These are phyloP conservation scores for Umbelopsis isabellina DNA, from an alignment of 192 early-diverging fungal genomes.

Conservation along the genomic window DNA sequence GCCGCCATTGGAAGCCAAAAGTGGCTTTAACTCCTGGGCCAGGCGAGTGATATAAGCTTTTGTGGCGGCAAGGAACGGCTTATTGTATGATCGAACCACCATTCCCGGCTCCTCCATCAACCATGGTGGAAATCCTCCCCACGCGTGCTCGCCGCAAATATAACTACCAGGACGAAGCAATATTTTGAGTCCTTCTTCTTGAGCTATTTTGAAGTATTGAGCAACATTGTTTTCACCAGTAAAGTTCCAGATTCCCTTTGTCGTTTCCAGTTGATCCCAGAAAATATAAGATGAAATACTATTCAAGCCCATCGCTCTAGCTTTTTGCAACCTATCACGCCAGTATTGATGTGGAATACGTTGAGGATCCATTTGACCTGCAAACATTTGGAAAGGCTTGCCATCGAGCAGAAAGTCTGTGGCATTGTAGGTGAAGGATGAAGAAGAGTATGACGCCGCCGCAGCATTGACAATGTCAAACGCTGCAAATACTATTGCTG, in stretches of 20 bases:
- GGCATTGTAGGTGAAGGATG: slow-evolving; percentile 5
- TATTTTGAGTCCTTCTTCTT: slow-evolving; percentile 12
- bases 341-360: slow-evolving; percentile 18
- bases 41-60: slow-evolving; percentile 2
- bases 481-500: background rate
- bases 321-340: slow-evolving; percentile 18
- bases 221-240: slow-evolving; percentile 10
- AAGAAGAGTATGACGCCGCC: background rate
- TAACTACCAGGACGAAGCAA: slow-evolving; percentile 16
- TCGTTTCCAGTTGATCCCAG: slow-evolving; percentile 17
- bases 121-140: slow-evolving; percentile 17
- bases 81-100: slow-evolving; percentile 23
- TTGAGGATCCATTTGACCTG: slow-evolving; percentile 21
- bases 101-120: slow-evolving; percentile 14
- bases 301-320: slow-evolving; percentile 14
- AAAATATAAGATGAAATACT: slow-evolving; percentile 21
- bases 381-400: background rate
- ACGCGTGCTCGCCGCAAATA: slow-evolving; percentile 9
- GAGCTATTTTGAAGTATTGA: slow-evolving; percentile 12
- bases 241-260: background rate
- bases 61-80: slow-evolving; percentile 22
- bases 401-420: slow-evolving; percentile 18
- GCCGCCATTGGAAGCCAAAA: slow-evolving; percentile 46
- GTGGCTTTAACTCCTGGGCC: background rate
- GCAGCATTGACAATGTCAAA: background rate